Evolutionary conservation across 305 asterid species (phyloP), one percentile per base, ranked within the genome.

Genomic region (Fraxinus angustifolia): DNA sequence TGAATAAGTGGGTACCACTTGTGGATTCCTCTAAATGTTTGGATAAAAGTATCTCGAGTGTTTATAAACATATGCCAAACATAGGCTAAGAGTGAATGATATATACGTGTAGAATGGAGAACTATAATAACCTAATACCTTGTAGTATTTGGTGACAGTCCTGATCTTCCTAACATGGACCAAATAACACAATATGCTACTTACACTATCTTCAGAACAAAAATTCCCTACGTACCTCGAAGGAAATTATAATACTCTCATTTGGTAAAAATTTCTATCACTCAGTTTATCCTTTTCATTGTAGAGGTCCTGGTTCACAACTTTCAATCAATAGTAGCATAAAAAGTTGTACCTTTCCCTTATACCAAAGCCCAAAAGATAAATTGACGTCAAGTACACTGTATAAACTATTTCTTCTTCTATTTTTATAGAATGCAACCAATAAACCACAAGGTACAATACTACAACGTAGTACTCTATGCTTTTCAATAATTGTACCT

Each of bases 401-500:
- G 26, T 6, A 53, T 53, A n/a, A 53, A 53, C 65, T n/a, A n/a
- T 53, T 17, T 19, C 31, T 58, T 21, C 70, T 62, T 23, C 34
- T 21, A 12, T 26, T 26, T 26, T 26, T 28, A 67, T 28, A 76
- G 21, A 19, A 80, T 17, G n/a, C 81, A 40, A 79, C 28, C 36
- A 38, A 31, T 12, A 79, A 81, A 76, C 80, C 84, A 60, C 53
- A 10, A 2, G 50, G 76, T 6, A 30, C 21, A 84, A 81, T 34
- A 56, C 82, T 10, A 67, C 33, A 67, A 28, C 34, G 7, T 12
- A 28, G 36, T 26, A 67, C 36, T 26, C 17, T 68, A 28, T 68
- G 74, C 74, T 68, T 68, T 68, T 68, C 19, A 28, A 11, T 28
- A 68, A 68, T 28, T 68, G 36, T 30, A 14, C 74, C 17, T 67